A percentile compares a stretch with the other conserved stretches of the same genome.
These are phyloP conservation scores for Ophiostoma tasmaniense DNA, from an alignment of 2,329 filamentous ascomycete species.

Conservation along the genomic window DNA sequence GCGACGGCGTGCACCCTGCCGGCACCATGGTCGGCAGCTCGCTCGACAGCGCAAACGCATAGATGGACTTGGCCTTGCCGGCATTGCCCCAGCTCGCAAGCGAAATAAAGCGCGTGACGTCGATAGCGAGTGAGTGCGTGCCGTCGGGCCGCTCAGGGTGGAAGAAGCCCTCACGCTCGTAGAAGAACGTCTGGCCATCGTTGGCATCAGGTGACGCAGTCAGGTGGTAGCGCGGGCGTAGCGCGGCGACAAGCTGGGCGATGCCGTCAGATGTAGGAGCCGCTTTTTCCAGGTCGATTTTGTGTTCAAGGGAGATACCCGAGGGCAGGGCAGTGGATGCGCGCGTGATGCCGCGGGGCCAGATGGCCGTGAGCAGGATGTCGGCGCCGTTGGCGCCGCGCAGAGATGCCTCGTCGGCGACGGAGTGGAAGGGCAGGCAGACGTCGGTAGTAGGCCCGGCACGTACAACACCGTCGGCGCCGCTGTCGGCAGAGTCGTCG, in stretches of 20 bases:
- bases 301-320: slow-evolving; percentile 35
- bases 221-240: slow-evolving; percentile 90
- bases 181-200: slow-evolving; percentile 47
- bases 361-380: slow-evolving; percentile 77
- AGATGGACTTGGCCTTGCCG: slow-evolving; percentile 70
- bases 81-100: slow-evolving; percentile 70
- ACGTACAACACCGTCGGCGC: slow-evolving; percentile 24
- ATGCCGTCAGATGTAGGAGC: slow-evolving; percentile 46
- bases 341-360: slow-evolving; percentile 66
- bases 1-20: slow-evolving; percentile 64
- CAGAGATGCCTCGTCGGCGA: slow-evolving; percentile 66
- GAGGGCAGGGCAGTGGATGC: slow-evolving; percentile 57
- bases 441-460: slow-evolving; percentile 58
- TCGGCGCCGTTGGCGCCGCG: slow-evolving; percentile 71
- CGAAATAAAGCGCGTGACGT: slow-evolving; percentile 82
- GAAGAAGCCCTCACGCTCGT: slow-evolving; percentile 88
- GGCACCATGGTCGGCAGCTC: slow-evolving; percentile 56
- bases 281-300: neutral
- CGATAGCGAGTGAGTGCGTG: slow-evolving; percentile 39
- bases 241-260: slow-evolving; percentile 64
- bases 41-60: slow-evolving; percentile 65
- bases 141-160: slow-evolving; percentile 42
- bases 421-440: slow-evolving; percentile 68
- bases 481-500: neutral
- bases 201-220: slow-evolving; percentile 42